Percentiles rank a stretch among this genome's conserved stretches.
phyloP scores from a whole-genome alignment of 306 rosid genomes.

The Citrullus mucosospermus region DNA sequence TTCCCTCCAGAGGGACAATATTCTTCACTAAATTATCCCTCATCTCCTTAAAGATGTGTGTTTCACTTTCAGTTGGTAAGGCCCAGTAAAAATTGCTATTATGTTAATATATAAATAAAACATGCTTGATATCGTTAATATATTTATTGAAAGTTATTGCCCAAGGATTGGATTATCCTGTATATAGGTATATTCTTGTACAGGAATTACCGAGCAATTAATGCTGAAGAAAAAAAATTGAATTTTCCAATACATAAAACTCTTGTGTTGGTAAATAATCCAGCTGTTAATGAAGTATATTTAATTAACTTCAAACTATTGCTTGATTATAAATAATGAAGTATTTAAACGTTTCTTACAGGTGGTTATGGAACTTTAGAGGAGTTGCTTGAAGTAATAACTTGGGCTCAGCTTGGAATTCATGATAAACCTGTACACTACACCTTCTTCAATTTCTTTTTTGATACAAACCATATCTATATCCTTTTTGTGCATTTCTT shows the following conservation, averaged over 20 bases:
- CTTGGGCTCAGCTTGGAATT: conserved; percentile 87
- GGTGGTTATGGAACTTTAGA: conserved; percentile 78
- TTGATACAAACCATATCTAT: neutral
- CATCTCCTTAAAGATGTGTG: neutral
- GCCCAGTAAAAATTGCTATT: neutral
- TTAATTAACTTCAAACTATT: neutral
- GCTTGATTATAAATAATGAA: neutral
- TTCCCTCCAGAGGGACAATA: neutral
- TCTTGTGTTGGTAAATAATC: neutral
- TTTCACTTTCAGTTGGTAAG: neutral
- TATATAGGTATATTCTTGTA: neutral
- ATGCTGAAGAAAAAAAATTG: neutral
- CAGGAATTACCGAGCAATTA: neutral
- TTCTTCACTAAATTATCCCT: neutral
- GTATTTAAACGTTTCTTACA: conserved; percentile 19
- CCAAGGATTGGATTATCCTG: neutral
- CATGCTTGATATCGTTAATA: neutral
- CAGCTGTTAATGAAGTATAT: neutral
- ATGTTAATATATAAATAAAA: neutral
- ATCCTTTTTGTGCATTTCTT: neutral
- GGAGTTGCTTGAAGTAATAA: conserved; percentile 73
- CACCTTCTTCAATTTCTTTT: neutral
- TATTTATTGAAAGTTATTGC: neutral
- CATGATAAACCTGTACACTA: conserved; percentile 58
- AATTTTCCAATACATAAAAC: conserved; percentile 1